phyloP scores from a whole-genome alignment of 768 basidiomycete species.

The Termitomyces sp. region DNA sequence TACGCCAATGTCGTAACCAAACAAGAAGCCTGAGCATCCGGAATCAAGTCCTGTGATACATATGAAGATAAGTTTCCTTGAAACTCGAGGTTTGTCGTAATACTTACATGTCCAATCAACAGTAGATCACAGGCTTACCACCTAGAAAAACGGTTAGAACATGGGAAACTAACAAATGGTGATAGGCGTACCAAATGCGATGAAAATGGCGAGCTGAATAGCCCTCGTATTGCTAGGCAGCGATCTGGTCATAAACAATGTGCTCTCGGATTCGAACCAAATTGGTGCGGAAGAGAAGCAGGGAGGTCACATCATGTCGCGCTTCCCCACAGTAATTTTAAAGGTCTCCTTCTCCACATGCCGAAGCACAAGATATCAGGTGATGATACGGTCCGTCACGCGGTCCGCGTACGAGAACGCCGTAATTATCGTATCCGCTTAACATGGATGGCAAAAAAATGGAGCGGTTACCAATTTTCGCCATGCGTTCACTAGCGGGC shows the following conservation, averaged over 20 bases:
- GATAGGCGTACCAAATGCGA: conserved; percentile 59
- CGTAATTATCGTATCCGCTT: no score
- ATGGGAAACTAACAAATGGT: not conserved
- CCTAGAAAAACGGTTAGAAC: conserved; percentile 5
- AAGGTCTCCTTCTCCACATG: conserved; percentile 7
- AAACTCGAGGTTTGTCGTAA: not conserved
- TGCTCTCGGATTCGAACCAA: conserved; percentile 1
- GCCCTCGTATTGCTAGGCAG: conserved; percentile 60
- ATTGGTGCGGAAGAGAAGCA: conserved; percentile 17
- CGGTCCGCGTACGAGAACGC: conserved; percentile 12
- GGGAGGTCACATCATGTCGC: conserved; percentile 6
- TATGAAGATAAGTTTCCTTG: not conserved
- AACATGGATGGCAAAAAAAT: no score
- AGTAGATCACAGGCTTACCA: conserved; percentile 8
- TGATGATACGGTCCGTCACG: conserved; percentile 15
- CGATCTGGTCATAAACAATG: conserved; percentile 27
- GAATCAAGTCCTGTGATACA: not conserved
- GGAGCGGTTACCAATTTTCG: no score
- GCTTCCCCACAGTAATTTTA: conserved; percentile 7
- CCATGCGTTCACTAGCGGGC: no score
- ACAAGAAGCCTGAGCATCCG: conserved; percentile 46
- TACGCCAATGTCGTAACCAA: conserved; percentile 75
- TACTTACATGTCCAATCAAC: not conserved
- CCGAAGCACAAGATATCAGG: conserved; percentile 8
- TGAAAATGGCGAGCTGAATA: conserved; percentile 60